A percentile compares a stretch with the other conserved stretches of the same genome.
Conservation (phyloP, 257 asterid genomes). For the Nicotiana paniculata region DNA sequence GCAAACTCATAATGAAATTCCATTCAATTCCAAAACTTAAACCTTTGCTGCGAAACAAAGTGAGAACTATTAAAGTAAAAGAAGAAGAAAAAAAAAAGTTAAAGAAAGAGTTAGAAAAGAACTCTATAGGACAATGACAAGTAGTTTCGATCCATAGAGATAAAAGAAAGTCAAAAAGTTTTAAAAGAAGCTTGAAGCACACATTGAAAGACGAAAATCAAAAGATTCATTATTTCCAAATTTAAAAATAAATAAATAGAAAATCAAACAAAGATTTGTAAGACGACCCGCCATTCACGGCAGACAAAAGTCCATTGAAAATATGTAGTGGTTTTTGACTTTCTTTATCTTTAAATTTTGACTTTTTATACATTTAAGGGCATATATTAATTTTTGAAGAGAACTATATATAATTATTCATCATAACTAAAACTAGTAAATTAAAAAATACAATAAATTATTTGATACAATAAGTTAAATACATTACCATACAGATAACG, state of each 20-base stretch:
- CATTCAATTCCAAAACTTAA: background rate
- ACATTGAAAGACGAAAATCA: background rate
- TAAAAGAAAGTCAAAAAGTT: conserved; percentile 5
- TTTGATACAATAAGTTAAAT: too few relatives aligned
- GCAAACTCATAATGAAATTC: background rate
- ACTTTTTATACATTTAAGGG: too few relatives aligned
- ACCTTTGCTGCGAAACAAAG: background rate
- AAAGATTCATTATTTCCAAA: background rate
- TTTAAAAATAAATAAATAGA: background rate
- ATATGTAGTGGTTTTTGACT: background rate
- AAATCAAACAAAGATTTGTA: background rate
- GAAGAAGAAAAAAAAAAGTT: background rate
- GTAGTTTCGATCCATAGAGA: background rate
- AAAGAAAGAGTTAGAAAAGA: background rate
- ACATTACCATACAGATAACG: too few relatives aligned
- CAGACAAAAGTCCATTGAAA: conserved; percentile 2
- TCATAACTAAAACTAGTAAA: background rate
- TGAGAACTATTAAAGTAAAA: background rate
- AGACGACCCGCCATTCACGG: conserved; percentile 12
- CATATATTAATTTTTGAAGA: background rate
- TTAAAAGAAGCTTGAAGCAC: background rate
- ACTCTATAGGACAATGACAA: background rate
- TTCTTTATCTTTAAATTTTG: background rate
- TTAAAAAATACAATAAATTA: background rate
- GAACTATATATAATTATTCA: background rate